Conservation (phyloP, 2,329 filamentous ascomycete genomes). For the Trichoderma breve region DNA sequence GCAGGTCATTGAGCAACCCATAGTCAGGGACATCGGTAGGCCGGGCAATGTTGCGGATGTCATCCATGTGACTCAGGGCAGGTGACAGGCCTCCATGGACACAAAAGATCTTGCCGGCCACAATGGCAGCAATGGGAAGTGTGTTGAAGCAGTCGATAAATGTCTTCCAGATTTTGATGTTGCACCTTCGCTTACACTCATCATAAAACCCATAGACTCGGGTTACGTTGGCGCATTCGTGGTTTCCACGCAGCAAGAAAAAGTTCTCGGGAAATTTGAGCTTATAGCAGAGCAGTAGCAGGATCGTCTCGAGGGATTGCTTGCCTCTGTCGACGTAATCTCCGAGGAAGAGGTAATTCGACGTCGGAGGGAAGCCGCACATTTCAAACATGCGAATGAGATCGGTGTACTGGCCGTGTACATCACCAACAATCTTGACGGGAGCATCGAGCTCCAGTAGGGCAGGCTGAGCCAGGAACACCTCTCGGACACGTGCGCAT, state of each 20-base stretch:
- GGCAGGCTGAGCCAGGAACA: constrained; percentile 87
- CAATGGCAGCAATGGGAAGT: constrained; percentile 91
- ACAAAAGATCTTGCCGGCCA: constrained; percentile 96
- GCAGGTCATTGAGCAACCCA: constrained; percentile 86
- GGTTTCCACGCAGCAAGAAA: constrained; percentile 89
- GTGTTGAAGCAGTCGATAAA: constrained; percentile 97
- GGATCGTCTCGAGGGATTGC: constrained; percentile 91
- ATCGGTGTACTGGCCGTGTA: constrained; percentile 95
- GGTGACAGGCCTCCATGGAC: constrained; percentile 94
- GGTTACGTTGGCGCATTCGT: constrained; percentile 95
- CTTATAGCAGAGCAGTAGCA: constrained; percentile 92
- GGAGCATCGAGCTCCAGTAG: constrained; percentile 88
- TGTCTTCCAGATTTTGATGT: constrained; percentile 97
- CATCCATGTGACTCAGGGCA: constrained; percentile 92
- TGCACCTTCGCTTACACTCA: constrained; percentile 93
- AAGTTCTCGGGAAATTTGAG: constrained; percentile 97
- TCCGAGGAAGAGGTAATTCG: constrained; percentile 91
- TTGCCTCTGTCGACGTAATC: constrained; percentile 97
- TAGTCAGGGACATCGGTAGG: constrained; percentile 98
- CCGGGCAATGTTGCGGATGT: constrained; percentile 91
- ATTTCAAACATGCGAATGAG: constrained; percentile 97
- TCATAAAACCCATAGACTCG: constrained; percentile 97
- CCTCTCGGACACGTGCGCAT: constrained; percentile 82
- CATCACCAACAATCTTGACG: constrained; percentile 96
- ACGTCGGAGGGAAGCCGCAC: constrained; percentile 90